These are phyloP conservation scores for Alternaria brassicae DNA, from an alignment of 2,329 filamentous ascomycete species.

Conservation along the genomic window DNA sequence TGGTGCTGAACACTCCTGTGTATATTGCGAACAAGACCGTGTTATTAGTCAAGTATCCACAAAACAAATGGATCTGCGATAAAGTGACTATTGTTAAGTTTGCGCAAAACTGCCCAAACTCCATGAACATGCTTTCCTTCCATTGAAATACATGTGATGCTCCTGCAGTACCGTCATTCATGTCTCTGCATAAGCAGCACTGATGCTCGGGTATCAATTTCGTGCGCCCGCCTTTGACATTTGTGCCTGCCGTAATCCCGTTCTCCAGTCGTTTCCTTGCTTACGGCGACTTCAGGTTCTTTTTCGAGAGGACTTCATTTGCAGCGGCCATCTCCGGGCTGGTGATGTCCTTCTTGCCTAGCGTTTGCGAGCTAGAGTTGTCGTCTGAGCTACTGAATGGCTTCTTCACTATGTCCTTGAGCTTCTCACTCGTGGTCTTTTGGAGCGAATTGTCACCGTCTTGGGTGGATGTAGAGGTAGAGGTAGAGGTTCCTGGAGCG, in stretches of 20 bases:
- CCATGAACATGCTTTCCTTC: not conserved
- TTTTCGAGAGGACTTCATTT: slow-evolving; percentile 12
- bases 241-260: not conserved
- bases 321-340: slow-evolving; percentile 15
- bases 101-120: not conserved
- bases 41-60: not conserved
- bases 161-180: not conserved
- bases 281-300: slow-evolving; percentile 11
- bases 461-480: not conserved
- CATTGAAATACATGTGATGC: not conserved
- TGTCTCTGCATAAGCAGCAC: not conserved
- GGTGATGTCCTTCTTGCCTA: slow-evolving; percentile 2
- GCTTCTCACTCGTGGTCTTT: slow-evolving; percentile 11
- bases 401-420: slow-evolving; percentile 18
- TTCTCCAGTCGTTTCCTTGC: not conserved
- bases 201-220: not conserved
- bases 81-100: not conserved
- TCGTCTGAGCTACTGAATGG: slow-evolving; percentile 4
- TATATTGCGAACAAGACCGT: not conserved
- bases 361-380: not conserved
- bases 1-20: not conserved
- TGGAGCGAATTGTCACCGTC: not conserved
- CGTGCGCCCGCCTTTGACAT: not conserved
- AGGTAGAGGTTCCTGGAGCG: not conserved
- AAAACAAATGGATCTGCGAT: not conserved